Evolutionary conservation across 345 rosid species (phyloP).

Genomic region (Abelmoschus esculentus): DNA sequence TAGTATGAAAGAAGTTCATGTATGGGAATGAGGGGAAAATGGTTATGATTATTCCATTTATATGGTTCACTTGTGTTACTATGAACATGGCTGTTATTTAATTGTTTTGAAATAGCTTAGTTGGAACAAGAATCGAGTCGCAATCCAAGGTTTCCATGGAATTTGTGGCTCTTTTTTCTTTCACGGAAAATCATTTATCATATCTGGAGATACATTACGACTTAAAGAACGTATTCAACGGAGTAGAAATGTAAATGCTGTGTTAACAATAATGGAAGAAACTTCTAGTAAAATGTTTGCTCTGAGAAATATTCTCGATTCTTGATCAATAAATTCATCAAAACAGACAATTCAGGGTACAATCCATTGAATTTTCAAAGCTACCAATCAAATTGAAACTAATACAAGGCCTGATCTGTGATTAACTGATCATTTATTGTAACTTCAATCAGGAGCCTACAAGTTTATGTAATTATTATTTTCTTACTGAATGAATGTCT

Average conservation of each 20-base stretch:
- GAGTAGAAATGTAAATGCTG: neutral
- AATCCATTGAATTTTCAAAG: too few relatives aligned
- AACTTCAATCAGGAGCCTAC: neutral
- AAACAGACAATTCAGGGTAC: neutral
- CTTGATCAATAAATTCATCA: neutral
- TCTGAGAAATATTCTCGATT: neutral
- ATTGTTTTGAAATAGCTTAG: too few relatives aligned
- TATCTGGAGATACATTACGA: neutral
- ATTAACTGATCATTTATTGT: neutral
- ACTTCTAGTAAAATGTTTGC: neutral
- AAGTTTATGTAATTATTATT: neutral
- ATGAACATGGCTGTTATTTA: too few relatives aligned
- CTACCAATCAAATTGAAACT: too few relatives aligned
- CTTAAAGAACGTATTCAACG: neutral
- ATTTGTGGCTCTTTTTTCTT: neutral
- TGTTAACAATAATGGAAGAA: neutral
- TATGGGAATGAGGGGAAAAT: neutral
- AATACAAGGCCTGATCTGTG: neutral
- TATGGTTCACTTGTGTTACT: too few relatives aligned
- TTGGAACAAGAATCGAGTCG: too few relatives aligned
- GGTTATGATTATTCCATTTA: neutral
- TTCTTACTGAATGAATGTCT: slow-evolving; percentile 9
- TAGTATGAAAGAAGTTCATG: neutral
- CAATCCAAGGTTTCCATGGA: neutral
- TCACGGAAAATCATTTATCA: neutral